Conservation (phyloP, 495 filamentous ascomycete genomes). For the Staphylotrichum tortipilum region DNA sequence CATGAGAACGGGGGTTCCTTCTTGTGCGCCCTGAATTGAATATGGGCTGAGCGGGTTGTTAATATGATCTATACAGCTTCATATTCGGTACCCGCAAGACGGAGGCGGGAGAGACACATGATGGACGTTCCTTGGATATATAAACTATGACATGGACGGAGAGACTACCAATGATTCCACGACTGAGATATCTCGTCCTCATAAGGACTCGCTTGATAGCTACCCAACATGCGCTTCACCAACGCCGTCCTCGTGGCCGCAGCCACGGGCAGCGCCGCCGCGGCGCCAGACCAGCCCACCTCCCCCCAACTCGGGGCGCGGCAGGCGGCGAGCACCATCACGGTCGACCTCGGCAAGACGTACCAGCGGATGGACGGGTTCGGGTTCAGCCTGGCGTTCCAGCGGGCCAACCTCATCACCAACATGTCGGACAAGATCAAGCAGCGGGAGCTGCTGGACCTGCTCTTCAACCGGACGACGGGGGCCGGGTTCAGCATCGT, state of each 20-base stretch:
- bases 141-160: too few relatives aligned
- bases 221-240: constrained; percentile 6
- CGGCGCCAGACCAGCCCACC: background rate
- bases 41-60: too few relatives aligned
- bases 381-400: constrained; percentile 46
- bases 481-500: constrained; percentile 49
- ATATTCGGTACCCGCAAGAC: background rate
- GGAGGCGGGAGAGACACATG: too few relatives aligned
- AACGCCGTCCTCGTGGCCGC: constrained; percentile 14
- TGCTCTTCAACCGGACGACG: constrained; percentile 41
- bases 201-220: too few relatives aligned
- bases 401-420: constrained; percentile 45
- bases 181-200: too few relatives aligned
- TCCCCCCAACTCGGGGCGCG: constrained; percentile 17
- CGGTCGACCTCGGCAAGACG: constrained; percentile 32
- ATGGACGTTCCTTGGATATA: too few relatives aligned
- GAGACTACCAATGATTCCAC: too few relatives aligned
- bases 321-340: constrained; percentile 29
- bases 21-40: too few relatives aligned
- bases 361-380: constrained; percentile 46
- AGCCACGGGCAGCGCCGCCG: background rate
- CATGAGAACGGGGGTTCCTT: too few relatives aligned
- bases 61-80: background rate
- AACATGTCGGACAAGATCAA: constrained; percentile 39
- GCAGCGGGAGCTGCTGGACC: constrained; percentile 38